Conservation (phyloP, 257 asterid genomes). For the Solanum virginianum region DNA sequence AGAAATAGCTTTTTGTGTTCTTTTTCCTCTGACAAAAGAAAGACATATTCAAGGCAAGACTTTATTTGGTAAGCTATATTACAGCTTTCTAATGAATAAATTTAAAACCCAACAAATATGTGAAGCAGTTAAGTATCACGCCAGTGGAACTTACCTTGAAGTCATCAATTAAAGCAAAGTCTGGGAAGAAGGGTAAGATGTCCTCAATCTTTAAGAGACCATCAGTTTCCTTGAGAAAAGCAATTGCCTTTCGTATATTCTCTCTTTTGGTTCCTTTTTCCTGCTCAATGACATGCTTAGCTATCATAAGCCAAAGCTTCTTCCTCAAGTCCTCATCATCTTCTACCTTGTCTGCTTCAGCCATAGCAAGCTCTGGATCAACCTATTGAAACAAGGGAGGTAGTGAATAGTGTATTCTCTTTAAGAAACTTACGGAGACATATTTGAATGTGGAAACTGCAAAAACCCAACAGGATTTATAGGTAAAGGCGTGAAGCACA, state of each 20-base stretch:
- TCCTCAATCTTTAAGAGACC: constrained; percentile 97
- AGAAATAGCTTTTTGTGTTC: background rate
- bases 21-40: background rate
- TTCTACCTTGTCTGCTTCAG: constrained; percentile 98
- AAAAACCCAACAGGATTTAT: background rate
- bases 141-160: constrained; percentile 49
- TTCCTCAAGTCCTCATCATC: constrained; percentile 95
- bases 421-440: background rate
- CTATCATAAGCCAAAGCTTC: constrained; percentile 97
- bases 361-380: constrained; percentile 98
- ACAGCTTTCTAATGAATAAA: background rate
- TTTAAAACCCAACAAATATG: background rate
- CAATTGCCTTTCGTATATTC: constrained; percentile 93
- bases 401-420: background rate
- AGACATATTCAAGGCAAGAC: background rate
- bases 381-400: constrained; percentile 31
- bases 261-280: constrained; percentile 98
- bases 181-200: constrained; percentile 92
- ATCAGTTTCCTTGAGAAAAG: constrained; percentile 96
- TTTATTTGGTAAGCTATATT: background rate
- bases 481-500: background rate
- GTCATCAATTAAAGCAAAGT: constrained; percentile 92
- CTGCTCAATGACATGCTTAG: constrained; percentile 89
- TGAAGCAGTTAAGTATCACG: background rate
- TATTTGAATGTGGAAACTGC: background rate